Evolutionary conservation across 1,284 basidiomycete species (phyloP).

Genomic region (Phaffia rhodozyma): DNA sequence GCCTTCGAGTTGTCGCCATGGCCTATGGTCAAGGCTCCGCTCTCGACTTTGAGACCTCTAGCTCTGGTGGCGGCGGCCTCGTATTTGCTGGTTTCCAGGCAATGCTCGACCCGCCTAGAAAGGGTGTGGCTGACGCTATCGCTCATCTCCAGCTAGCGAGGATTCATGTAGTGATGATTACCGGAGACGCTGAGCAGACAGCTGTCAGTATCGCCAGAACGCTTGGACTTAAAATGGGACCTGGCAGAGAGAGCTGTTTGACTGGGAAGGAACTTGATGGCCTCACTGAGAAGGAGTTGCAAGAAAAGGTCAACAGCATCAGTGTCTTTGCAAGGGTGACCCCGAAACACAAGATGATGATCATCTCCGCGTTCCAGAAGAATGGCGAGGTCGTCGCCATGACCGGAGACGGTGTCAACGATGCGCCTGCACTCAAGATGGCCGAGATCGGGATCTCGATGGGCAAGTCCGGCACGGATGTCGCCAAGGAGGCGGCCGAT

Average conservation of each 20-base stretch:
- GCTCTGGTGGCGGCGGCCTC: slow-evolving; percentile 44
- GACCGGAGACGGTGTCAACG: slow-evolving; percentile 98
- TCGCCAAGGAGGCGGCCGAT: slow-evolving; percentile 95
- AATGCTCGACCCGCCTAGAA: slow-evolving; percentile 89
- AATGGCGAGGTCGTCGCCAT: slow-evolving; percentile 86
- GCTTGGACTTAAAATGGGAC: slow-evolving; percentile 54
- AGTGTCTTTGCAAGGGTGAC: slow-evolving; percentile 91
- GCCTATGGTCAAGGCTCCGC: slow-evolving; percentile 65
- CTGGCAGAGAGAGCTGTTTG: slow-evolving; percentile 49
- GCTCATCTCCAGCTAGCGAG: slow-evolving; percentile 66
- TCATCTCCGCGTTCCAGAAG: slow-evolving; percentile 82
- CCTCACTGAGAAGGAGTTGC: slow-evolving; percentile 65
- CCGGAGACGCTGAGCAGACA: slow-evolving; percentile 85
- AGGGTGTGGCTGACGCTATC: slow-evolving; percentile 83
- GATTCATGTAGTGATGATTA: slow-evolving; percentile 96
- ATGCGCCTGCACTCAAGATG: slow-evolving; percentile 93
- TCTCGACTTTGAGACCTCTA: slow-evolving; percentile 32
- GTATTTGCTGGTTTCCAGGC: slow-evolving; percentile 87
- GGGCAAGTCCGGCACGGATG: slow-evolving; percentile 93
- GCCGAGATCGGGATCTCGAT: slow-evolving; percentile 96
- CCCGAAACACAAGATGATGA: slow-evolving; percentile 93
- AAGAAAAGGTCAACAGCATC: slow-evolving; percentile 65
- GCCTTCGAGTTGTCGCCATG: slow-evolving; percentile 79
- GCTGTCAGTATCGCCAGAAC: slow-evolving; percentile 78
- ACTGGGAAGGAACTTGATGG: slow-evolving; percentile 80